Conservation (phyloP, 805 yeast genomes). For the Dipodascopsis tothii region DNA sequence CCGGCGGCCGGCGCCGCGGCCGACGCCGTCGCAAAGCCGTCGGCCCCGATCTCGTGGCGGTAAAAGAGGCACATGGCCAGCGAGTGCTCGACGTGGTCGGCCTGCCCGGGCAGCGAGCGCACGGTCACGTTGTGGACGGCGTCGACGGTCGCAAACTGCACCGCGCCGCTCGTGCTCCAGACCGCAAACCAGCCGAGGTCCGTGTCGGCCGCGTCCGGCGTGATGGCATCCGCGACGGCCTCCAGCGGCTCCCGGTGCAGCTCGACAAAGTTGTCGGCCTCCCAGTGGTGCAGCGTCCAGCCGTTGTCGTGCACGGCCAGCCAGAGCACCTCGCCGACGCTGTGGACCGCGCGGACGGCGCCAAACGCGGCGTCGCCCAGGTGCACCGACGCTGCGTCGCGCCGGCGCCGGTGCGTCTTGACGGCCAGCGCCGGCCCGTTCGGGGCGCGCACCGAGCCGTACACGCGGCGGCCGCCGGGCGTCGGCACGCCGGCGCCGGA, state of each 20-base stretch:
- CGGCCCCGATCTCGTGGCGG: background rate
- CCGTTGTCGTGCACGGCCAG: slow-evolving; percentile 14
- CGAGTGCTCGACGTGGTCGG: background rate
- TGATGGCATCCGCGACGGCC: slow-evolving; percentile 11
- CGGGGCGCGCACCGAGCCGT: slow-evolving; percentile 2
- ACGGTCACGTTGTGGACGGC: background rate
- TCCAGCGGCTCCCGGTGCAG: slow-evolving; percentile 3
- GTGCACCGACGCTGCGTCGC: background rate
- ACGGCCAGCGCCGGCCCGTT: background rate
- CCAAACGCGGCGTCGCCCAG: slow-evolving; percentile 16
- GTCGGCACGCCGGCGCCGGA: slow-evolving; percentile 20
- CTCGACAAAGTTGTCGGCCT: slow-evolving; percentile 13
- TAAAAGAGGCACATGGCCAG: background rate
- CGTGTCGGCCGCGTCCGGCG: background rate
- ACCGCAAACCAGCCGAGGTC: slow-evolving; percentile 17
- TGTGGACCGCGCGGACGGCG: slow-evolving; percentile 8
- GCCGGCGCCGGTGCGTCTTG: background rate
- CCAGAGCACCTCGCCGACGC: slow-evolving; percentile 20
- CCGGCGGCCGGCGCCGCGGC: background rate
- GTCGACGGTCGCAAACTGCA: slow-evolving; percentile 9
- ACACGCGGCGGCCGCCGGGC: slow-evolving; percentile 18
- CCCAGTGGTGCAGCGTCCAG: slow-evolving; percentile 23
- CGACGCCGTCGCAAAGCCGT: background rate
- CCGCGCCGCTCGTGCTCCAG: slow-evolving; percentile 11
- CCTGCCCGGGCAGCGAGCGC: background rate